Evolutionary conservation across 192 early-diverging fungal species (phyloP).

Genomic region (Mycoemilia scoparia): DNA sequence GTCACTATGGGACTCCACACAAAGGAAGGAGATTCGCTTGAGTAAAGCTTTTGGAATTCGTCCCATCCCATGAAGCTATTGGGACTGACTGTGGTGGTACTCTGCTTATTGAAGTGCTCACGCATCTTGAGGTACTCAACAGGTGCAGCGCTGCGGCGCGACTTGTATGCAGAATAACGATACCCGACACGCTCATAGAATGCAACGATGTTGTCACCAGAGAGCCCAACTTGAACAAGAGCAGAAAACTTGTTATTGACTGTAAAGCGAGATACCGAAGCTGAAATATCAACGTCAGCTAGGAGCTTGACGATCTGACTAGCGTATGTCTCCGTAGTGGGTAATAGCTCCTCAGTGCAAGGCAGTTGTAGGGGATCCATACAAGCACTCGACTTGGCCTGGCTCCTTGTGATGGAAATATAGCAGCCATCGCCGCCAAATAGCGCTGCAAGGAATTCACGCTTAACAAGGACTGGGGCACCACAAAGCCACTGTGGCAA

Average conservation of each 20-base stretch:
- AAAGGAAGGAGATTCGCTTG: conserved; percentile 6
- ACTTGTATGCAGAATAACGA: conserved; percentile 6
- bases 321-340: conserved; percentile 4
- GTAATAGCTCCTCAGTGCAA: no score
- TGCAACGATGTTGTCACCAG: conserved; percentile 1
- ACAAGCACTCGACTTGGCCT: conserved; percentile 1
- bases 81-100: no score
- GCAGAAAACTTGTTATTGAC: neutral
- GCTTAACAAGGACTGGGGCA: conserved; percentile 7
- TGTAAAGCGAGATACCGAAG: conserved; percentile 1
- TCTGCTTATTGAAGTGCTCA: neutral
- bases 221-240: neutral
- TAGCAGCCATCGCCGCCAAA: conserved; percentile 1
- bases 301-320: conserved; percentile 4
- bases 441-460: conserved; percentile 13
- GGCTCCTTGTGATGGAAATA: conserved; percentile 3
- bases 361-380: conserved; percentile 3
- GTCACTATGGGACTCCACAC: conserved; percentile 9
- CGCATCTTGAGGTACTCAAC: conserved; percentile 10
- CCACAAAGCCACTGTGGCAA: conserved; percentile 9
- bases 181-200: conserved; percentile 13
- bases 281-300: conserved; percentile 6
- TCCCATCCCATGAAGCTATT: conserved; percentile 3
- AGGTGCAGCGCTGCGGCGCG: conserved; percentile 5
- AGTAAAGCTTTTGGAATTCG: conserved; percentile 6